Evolutionary conservation across 2,329 filamentous ascomycete species (phyloP), one percentile per base, ranked within the genome.

Genomic region (Penicillium occitanis): DNA sequence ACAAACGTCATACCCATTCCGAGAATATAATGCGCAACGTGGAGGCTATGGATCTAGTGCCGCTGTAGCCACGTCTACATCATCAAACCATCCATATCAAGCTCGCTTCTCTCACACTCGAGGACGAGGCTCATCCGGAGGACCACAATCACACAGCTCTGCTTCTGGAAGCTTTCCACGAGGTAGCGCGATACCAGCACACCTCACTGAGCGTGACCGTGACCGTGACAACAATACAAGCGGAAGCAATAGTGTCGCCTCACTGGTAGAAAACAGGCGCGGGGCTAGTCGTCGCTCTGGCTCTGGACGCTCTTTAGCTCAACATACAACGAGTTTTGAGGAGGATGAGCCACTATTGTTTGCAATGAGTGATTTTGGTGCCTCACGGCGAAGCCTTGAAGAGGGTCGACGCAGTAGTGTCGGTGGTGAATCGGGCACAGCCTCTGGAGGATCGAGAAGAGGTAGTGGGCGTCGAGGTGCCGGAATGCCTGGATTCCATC

Each of bases 331-430:
- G 17, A 68, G 70, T 44, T 70, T 73, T 17, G 79, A 81, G 53
- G 80, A 82, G 35, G 80, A 82, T 17, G 80, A 82, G 64, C 79
- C 79, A 8, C 70, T 82, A 7, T 71, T 81, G 3, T 82, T 82
- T 68, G 78, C 79, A 42, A 82, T 82, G 79, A 82, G 79, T 65
- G 80, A 82, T 62, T 80, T 81, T 63, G 78, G 78, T 8, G 76
- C 71, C 46, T 78, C 79, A 8, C 73, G 79, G 46, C 76, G 79
- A 61, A 81, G 79, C 64, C 69, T 80, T 28, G 79, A 81, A 66
- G 79, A 81, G 69, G 74, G 74, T 40, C 70, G 76, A 37, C 73
- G 75, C 57, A 72, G 74, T 30, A 76, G 73, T 58, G 74, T 75
- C 64, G 72, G 73, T 30, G 68, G 69, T 19, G 76, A 76, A 59